A percentile compares a stretch with the other conserved stretches of the same genome.
Conservation (phyloP, 225 moss, liverwort and hornwort genomes). For the Pleurozium schreberi region DNA sequence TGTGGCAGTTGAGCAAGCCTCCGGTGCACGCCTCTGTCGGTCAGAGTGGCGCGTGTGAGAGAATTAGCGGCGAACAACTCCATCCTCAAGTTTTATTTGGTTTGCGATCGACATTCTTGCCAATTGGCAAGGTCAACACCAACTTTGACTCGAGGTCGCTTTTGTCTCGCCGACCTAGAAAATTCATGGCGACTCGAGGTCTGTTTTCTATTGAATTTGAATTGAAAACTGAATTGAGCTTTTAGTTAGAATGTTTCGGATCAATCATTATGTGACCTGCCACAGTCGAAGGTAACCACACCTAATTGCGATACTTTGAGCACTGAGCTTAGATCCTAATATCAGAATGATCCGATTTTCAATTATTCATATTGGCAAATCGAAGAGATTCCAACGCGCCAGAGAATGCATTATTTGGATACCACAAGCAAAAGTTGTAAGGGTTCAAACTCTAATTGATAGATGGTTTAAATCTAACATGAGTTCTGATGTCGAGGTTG, state of each 20-base stretch:
- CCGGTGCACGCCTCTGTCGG: slow-evolving; percentile 1
- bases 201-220: background rate
- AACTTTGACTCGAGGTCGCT: background rate
- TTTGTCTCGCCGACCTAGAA: slow-evolving; percentile 4
- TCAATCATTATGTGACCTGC: background rate
- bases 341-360: background rate
- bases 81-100: slow-evolving; percentile 1
- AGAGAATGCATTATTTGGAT: background rate
- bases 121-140: background rate
- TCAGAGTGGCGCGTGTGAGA: slow-evolving; percentile 16
- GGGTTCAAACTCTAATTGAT: background rate
- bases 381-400: background rate
- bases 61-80: background rate
- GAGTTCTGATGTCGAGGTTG: background rate
- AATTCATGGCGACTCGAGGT: slow-evolving; percentile 31
- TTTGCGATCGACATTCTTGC: slow-evolving; percentile 7
- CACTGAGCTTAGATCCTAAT: background rate
- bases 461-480: background rate
- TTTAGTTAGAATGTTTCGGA: background rate
- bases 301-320: background rate
- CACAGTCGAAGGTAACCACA: background rate
- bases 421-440: background rate
- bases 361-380: background rate
- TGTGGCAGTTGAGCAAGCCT: slow-evolving; percentile 45
- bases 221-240: background rate